Base-by-base conservation (phyloP, 768 basidiomycete genomes). In the Agaricus blazei region DNA sequence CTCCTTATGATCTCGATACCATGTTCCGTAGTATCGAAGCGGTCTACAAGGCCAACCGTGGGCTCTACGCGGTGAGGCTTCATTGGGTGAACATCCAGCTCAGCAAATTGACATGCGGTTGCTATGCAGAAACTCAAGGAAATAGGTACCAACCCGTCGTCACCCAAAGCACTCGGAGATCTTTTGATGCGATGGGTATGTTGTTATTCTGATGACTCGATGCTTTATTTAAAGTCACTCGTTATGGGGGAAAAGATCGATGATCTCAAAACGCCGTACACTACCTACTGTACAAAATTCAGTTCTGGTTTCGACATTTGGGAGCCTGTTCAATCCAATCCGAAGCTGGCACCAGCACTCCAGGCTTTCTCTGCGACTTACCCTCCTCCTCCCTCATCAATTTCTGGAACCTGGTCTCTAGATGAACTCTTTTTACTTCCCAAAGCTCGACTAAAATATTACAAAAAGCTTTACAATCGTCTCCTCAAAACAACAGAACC, bases 161-260 rank as follows among this genome's bases (percentile, higher is more conserved):
- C 90, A 11, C 93, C 95, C 4, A 97, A 94, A 66, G 93, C 88
- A 11, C 77, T 99, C 28, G 95, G 97, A 40, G 96, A 98, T 69
- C 75, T 99, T 40, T 77, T 99, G 52, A 97, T 98, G 89, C 85
- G 89, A 72, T 98, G 96, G 97, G 96, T 96, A 61, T 58, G 90
- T 72, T 46, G 36, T 46, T 44, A 48, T 53, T 26, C 40, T 51
- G 45, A 26, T 57, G 28, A 44, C 38, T 41, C 43, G 53, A 41
- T 48, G 37, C 8, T 37, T 42, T 46, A 15, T 59, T 54, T 61
- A 53, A 61, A 51, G 58, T 52, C 58, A 60, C 11, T 34, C 11
- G 11, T 34, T 6, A 34, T 58, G 56, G 56, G 37, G 50, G 41
- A 48, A 34, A 68, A 98, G 95, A 93, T 98, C 60, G 89, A 93